Evolutionary conservation across 805 yeast genomes (phyloP).

Genomic region (Sugiyamaella floridensis): DNA sequence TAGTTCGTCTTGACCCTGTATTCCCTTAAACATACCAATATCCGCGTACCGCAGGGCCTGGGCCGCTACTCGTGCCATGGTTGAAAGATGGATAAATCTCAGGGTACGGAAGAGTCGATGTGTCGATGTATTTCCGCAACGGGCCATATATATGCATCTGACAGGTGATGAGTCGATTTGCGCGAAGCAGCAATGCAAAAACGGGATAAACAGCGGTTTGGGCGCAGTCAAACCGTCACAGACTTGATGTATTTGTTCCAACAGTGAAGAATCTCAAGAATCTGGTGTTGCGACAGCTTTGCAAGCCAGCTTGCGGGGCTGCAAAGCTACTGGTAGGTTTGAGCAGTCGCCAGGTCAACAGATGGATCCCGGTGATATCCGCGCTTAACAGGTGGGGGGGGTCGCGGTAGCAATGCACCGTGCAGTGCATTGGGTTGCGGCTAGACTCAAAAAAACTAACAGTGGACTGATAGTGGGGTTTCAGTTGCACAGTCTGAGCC

Average conservation of each 20-base stretch:
- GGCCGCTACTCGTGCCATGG: not conserved
- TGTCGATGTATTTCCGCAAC: not conserved
- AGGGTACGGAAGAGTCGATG: not conserved
- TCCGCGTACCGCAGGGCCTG: slow-evolving; percentile 9
- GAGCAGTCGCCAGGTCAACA: too few species aligned
- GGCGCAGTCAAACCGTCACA: too few species aligned
- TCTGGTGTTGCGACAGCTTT: too few species aligned
- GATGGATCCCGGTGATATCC: not conserved
- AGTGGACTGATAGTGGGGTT: not conserved
- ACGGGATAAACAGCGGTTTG: too few species aligned
- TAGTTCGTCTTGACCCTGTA: slow-evolving; percentile 22
- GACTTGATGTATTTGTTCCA: too few species aligned
- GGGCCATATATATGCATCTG: not conserved
- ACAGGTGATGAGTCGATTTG: too few species aligned
- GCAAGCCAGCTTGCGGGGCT: too few species aligned
- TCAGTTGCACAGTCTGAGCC: too few species aligned
- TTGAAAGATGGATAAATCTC: not conserved
- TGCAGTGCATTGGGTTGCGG: not conserved
- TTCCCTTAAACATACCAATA: slow-evolving; percentile 17
- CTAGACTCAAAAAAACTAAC: not conserved
- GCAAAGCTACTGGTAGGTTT: too few species aligned
- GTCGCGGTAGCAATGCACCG: not conserved
- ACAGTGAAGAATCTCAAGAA: too few species aligned
- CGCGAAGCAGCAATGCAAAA: too few species aligned
- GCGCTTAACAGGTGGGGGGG: not conserved